phyloP scores from a whole-genome alignment of 257 asterid genomes.

The Asclepias syriaca region DNA sequence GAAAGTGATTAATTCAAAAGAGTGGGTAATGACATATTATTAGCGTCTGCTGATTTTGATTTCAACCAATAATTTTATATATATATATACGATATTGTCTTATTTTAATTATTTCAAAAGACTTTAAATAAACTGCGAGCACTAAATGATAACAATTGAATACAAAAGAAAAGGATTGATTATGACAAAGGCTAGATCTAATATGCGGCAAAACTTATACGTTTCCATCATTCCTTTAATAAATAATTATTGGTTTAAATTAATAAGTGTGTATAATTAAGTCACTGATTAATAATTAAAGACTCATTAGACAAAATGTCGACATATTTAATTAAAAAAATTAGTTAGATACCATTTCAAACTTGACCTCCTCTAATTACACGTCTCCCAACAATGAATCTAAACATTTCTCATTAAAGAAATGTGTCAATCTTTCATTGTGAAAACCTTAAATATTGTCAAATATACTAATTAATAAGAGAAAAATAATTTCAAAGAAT shows the following conservation, averaged over 20 bases:
- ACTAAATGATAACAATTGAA: no score
- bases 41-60: no score
- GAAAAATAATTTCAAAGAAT: no score
- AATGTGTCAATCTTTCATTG: not conserved
- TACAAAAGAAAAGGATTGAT: not conserved
- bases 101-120: no score
- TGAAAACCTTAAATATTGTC: not conserved
- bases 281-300: no score
- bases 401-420: not conserved
- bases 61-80: no score
- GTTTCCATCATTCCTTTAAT: not conserved
- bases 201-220: slow-evolving; percentile 1
- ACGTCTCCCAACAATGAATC: not conserved
- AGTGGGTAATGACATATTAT: no score
- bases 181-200: not conserved
- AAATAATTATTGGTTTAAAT: not conserved
- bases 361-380: not conserved
- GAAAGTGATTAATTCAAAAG: no score
- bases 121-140: no score
- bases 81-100: no score
- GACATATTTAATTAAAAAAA: not conserved
- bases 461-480: no score
- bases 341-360: not conserved
- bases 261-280: not conserved
- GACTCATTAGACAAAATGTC: no score